Percentiles rank a stretch among this genome's conserved stretches.
phyloP scores from a whole-genome alignment of 2,329 filamentous ascomycete genomes.

The Xylariaceae sp. region DNA sequence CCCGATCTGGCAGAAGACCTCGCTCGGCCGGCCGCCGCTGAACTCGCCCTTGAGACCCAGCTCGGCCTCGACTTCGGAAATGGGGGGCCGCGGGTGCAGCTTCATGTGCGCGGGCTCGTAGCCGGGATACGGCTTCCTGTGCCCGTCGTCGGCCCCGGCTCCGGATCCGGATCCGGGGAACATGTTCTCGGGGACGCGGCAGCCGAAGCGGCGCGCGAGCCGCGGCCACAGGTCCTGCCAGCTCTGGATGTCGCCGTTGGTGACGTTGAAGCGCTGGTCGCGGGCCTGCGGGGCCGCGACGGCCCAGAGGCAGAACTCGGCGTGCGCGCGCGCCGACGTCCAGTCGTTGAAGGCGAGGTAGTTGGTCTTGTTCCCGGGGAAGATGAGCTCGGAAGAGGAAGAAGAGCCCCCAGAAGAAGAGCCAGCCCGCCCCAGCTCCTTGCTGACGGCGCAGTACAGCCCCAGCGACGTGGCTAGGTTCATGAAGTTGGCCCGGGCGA shows the following conservation, averaged over 20 bases:
- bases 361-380: constrained; percentile 27
- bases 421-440: constrained; percentile 25
- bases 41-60: constrained; percentile 20
- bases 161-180: too few species aligned
- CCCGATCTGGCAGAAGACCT: constrained; percentile 31
- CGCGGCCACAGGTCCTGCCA: constrained; percentile 36
- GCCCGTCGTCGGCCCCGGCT: constrained; percentile 5
- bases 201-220: constrained; percentile 27
- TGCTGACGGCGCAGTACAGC: constrained; percentile 30
- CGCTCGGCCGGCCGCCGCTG: constrained; percentile 13
- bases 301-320: constrained; percentile 30
- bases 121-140: constrained; percentile 10
- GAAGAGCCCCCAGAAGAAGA: too few species aligned
- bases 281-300: constrained; percentile 19
- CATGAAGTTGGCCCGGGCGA: constrained; percentile 29
- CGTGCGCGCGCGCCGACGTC: constrained; percentile 27
- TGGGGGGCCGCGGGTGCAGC: constrained; percentile 21
- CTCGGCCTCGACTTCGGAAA: constrained; percentile 21
- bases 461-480: constrained; percentile 32
- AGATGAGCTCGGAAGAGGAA: constrained; percentile 23
- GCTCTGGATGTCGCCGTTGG: constrained; percentile 32
- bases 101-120: constrained; percentile 9
- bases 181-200: constrained; percentile 24
- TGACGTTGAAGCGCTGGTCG: constrained; percentile 34
- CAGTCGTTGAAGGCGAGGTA: constrained; percentile 27